phyloP scores from a whole-genome alignment of 148 eudicot genomes.

The Bassia scoparia region DNA sequence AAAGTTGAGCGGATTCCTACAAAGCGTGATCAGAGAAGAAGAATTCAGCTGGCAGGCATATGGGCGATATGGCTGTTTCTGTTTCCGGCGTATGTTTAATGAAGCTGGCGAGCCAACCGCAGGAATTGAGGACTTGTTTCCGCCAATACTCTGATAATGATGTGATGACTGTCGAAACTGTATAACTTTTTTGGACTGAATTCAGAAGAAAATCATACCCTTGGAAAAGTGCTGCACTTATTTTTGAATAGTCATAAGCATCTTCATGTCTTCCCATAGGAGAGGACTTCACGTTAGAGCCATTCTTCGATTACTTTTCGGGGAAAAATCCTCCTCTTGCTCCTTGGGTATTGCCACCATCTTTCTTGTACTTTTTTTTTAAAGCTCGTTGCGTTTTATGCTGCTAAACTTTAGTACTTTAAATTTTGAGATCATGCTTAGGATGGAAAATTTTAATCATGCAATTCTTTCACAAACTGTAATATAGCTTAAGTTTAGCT shows the following conservation, averaged over 20 bases:
- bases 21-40: conserved; percentile 10
- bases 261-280: conserved; percentile 43
- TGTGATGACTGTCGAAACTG: conserved; percentile 40
- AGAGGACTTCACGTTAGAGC: conserved; percentile 44
- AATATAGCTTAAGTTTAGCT: neutral
- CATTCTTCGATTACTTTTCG: conserved; percentile 51
- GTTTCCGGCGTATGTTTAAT: conserved; percentile 45
- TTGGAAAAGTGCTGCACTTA: conserved; percentile 38
- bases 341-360: conserved; percentile 26
- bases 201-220: conserved; percentile 32
- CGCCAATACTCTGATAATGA: conserved; percentile 44
- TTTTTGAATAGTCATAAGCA: conserved; percentile 39
- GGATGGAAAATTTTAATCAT: neutral
- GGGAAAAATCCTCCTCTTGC: conserved; percentile 52
- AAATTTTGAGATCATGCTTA: neutral
- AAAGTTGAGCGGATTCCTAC: conserved; percentile 6
- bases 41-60: conserved; percentile 29
- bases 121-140: conserved; percentile 39
- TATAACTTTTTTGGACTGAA: conserved; percentile 32
- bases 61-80: conserved; percentile 44
- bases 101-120: conserved; percentile 39
- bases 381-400: neutral
- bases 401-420: neutral
- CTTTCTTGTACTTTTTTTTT: neutral
- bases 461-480: neutral